Percentiles rank a stretch among this genome's conserved stretches.
phyloP scores from a whole-genome alignment of 1,284 basidiomycete genomes.

The Ganoderma lucidum region DNA sequence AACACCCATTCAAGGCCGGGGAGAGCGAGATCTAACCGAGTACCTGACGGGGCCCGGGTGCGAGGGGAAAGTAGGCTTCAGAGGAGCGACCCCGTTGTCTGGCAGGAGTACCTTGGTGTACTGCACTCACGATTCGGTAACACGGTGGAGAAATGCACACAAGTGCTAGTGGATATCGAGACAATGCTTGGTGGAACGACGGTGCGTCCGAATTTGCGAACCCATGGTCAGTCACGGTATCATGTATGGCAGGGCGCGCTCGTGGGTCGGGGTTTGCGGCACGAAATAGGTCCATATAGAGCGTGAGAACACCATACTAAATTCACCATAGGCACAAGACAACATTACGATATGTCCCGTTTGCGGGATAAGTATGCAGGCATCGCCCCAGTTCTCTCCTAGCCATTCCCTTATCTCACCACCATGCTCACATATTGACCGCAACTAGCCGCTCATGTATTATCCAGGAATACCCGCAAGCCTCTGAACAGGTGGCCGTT shows the following conservation, averaged over 20 bases:
- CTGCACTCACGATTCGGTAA: too few relatives aligned
- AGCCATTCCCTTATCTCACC: too few relatives aligned
- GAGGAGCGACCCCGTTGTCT: not conserved
- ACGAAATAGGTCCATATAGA: not conserved
- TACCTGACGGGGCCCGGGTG: not conserved
- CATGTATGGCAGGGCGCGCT: too few relatives aligned
- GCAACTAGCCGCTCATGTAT: not conserved
- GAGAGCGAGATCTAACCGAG: constrained; percentile 11
- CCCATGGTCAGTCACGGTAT: not conserved
- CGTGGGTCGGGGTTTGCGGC: too few relatives aligned
- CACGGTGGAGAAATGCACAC: too few relatives aligned
- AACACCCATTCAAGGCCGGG: constrained; percentile 8
- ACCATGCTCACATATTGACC: too few relatives aligned
- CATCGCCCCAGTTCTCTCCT: too few relatives aligned
- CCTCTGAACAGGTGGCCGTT: not conserved
- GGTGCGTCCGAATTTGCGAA: not conserved
- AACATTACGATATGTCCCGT: too few relatives aligned
- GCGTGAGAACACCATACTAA: not conserved
- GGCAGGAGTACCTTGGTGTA: not conserved
- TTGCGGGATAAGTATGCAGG: too few relatives aligned
- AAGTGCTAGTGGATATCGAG: too few relatives aligned
- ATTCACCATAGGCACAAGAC: too few relatives aligned
- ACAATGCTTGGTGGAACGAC: too few relatives aligned
- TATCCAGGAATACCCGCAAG: not conserved
- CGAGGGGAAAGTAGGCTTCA: not conserved